Evolutionary conservation across 2,329 filamentous ascomycete species (phyloP), one percentile per base, ranked within the genome.

Genomic region (Aspergillus udagawae): DNA sequence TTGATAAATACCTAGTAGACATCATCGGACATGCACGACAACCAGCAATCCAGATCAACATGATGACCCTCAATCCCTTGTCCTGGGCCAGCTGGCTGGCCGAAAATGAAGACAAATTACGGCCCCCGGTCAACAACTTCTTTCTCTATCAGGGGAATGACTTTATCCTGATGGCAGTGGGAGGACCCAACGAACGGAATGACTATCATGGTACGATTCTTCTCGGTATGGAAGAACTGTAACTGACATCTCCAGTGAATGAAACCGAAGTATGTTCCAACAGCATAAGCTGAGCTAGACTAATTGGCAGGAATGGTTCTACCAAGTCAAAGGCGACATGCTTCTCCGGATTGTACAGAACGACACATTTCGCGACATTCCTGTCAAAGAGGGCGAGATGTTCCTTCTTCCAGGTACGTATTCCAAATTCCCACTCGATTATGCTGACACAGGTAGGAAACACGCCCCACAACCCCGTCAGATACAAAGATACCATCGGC

Each of bases 401-500:
- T 64, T 63, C 41, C 48, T 63, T 10, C 53, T 62, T 20, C 58
- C 62, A 23, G 59, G 61, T 61, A 55, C 8, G 49, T n/a, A n/a
- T 17, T 21, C 14, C 21, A 4, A 23, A 10, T 17, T 14, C 8
- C 9, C 20, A 12, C 4, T 45, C 20, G 42, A 23, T 20, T 3
- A 45, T 5, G 1, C 10, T 45, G 4, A 45, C 10, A 12, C 4
- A 12, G 0, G 2, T 23, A 57, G 56, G 52, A n/a, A 61, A 62
- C 21, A 92, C 87, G 14, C 92, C 92, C 17, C 92, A 96, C 77
- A 95, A 95, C 75, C 92, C 92, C 0, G 89, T 96, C 23, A 85
- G 92, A 58, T 96, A 94, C 76, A 88, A 88, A 66, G 79, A 94
- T 75, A 96, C 92, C 0, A 89, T 96, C 29, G 92, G 92, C 48